phyloP scores from a whole-genome alignment of 805 yeast genomes.

The Henningerozyma blattae region DNA sequence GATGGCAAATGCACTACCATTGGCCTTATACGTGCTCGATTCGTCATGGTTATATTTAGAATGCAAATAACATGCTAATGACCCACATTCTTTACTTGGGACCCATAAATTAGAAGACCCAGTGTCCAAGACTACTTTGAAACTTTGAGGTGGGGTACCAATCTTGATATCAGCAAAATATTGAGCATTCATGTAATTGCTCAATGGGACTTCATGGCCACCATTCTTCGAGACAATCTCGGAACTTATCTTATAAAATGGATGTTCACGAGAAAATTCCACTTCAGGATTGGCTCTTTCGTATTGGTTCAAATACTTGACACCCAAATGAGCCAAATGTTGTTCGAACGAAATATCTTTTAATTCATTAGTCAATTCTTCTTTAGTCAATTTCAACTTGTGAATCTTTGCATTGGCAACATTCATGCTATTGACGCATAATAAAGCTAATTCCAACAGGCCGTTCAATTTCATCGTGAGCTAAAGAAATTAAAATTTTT shows the following conservation, averaged over 20 bases:
- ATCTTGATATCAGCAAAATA: constrained; percentile 82
- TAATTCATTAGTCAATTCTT: constrained; percentile 30
- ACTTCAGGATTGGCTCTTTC: constrained; percentile 33
- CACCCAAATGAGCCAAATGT: constrained; percentile 46
- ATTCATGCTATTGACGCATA: constrained; percentile 14
- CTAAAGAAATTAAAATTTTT: neutral
- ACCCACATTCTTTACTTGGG: constrained; percentile 78
- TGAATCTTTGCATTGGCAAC: constrained; percentile 44
- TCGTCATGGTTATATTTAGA: constrained; percentile 74
- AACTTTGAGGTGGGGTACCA: constrained; percentile 89
- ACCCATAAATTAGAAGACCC: constrained; percentile 98
- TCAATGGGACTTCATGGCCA: constrained; percentile 70
- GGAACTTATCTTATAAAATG: constrained; percentile 6
- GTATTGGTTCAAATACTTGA: constrained; percentile 45
- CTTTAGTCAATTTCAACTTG: constrained; percentile 35
- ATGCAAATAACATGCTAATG: constrained; percentile 93
- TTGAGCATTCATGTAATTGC: constrained; percentile 92
- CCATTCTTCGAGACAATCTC: constrained; percentile 20
- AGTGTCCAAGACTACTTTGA: constrained; percentile 91
- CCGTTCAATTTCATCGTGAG: neutral
- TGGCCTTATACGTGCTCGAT: constrained; percentile 75
- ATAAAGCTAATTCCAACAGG: neutral
- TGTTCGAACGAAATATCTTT: constrained; percentile 38
- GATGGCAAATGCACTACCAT: constrained; percentile 78
- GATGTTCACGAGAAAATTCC: constrained; percentile 17